Percentiles rank a stretch among this genome's conserved stretches.
Conservation (phyloP, 164 flowering plant species). For the Piper betle region DNA sequence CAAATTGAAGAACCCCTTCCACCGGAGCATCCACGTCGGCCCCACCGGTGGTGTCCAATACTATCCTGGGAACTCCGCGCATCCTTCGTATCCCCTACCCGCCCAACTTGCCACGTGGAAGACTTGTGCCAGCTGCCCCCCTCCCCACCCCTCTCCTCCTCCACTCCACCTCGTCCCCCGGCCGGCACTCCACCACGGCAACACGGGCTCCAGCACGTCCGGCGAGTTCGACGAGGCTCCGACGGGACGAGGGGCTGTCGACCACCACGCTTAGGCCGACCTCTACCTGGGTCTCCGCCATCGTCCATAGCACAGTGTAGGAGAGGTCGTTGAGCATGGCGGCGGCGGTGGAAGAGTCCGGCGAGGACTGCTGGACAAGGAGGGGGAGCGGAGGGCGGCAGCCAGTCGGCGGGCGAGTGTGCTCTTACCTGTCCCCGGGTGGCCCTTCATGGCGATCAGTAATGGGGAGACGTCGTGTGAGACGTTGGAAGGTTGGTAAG, state of each 20-base stretch:
- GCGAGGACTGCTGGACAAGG: slow-evolving; percentile 25
- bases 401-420: slow-evolving; percentile 49
- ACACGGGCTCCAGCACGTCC: slow-evolving; percentile 19
- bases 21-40: slow-evolving; percentile 22
- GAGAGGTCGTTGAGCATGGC: slow-evolving; percentile 50
- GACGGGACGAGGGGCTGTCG: slow-evolving; percentile 66
- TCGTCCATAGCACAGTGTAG: slow-evolving; percentile 42
- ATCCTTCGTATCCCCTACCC: slow-evolving; percentile 51
- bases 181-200: slow-evolving; percentile 49
- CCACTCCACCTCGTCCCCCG: slow-evolving; percentile 53
- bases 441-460: slow-evolving; percentile 70
- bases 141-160: slow-evolving; percentile 36
- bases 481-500: too few species aligned
- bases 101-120: slow-evolving; percentile 46
- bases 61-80: slow-evolving; percentile 50
- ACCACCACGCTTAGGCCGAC: slow-evolving; percentile 54
- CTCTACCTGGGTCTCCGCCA: slow-evolving; percentile 47
- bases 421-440: slow-evolving; percentile 70
- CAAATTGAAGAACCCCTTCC: slow-evolving; percentile 12
- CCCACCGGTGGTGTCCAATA: slow-evolving; percentile 42
- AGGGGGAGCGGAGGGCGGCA: slow-evolving; percentile 35
- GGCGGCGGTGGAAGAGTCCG: not conserved
- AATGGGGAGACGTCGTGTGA: slow-evolving; percentile 1
- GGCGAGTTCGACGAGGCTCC: slow-evolving; percentile 21
- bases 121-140: slow-evolving; percentile 61